Conservation (phyloP, 2,329 filamentous ascomycete genomes). For the Helotiales sp. region DNA sequence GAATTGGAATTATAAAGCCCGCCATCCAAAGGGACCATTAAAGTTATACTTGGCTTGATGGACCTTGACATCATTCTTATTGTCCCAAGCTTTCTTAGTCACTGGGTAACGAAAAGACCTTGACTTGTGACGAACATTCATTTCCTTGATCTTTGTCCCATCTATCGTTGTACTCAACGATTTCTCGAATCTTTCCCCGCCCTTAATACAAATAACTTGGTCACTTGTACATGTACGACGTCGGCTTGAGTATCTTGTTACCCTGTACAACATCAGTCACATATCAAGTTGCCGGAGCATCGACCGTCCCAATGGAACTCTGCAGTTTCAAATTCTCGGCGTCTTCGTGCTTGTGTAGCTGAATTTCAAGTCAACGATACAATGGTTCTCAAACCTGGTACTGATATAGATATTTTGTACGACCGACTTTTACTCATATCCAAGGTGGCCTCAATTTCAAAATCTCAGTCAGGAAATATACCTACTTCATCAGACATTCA, state of each 20-base stretch:
- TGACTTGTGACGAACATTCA: too few species aligned
- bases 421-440: background rate
- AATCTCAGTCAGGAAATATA: background rate
- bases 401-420: background rate
- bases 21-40: too few species aligned
- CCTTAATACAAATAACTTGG: background rate
- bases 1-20: too few species aligned
- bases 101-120: too few species aligned
- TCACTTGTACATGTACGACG: background rate
- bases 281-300: background rate
- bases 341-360: background rate
- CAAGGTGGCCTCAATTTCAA: background rate
- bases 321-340: background rate
- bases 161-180: too few species aligned
- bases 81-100: too few species aligned
- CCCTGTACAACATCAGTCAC: background rate
- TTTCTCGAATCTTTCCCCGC: too few species aligned
- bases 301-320: background rate
- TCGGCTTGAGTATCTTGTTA: background rate
- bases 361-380: background rate
- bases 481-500: background rate
- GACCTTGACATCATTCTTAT: too few species aligned
- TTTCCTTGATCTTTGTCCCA: too few species aligned
- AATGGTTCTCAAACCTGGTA: background rate
- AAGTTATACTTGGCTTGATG: too few species aligned